Conservation (phyloP, 148 eudicot genomes). For the Dysphania ambrosioides region DNA sequence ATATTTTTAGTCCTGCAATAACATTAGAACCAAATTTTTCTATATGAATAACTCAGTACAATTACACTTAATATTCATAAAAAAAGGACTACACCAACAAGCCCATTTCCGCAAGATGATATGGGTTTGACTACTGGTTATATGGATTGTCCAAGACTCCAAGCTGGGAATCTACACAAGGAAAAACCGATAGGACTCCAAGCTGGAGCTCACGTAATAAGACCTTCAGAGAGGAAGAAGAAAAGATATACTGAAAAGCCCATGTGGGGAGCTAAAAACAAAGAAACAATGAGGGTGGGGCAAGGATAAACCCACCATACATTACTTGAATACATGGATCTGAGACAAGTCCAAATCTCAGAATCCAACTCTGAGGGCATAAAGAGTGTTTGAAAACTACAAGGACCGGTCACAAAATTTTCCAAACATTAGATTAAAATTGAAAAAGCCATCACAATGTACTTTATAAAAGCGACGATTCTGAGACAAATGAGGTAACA, state of each 20-base stretch:
- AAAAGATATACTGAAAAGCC: background rate
- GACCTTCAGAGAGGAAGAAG: background rate
- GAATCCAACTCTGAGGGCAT: background rate
- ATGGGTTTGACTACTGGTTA: background rate
- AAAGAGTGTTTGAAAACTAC: background rate
- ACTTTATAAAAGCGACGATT: too few relatives aligned
- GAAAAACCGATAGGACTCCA: background rate
- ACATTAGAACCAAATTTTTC: background rate
- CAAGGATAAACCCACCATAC: background rate
- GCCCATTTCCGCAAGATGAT: background rate
- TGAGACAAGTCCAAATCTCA: background rate
- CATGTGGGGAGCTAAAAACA: background rate
- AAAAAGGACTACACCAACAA: background rate
- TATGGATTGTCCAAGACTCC: background rate
- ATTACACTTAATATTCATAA: background rate
- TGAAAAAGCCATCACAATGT: background rate
- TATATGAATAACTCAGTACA: background rate
- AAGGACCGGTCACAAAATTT: background rate
- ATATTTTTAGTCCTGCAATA: background rate
- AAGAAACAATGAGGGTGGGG: background rate
- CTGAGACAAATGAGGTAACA: too few relatives aligned
- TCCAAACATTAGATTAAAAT: background rate
- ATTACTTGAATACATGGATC: background rate
- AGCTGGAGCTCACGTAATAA: background rate
- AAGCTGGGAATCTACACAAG: background rate